Evolutionary conservation across 441 rosid species (phyloP).

Genomic region (Adansonia gregorii): DNA sequence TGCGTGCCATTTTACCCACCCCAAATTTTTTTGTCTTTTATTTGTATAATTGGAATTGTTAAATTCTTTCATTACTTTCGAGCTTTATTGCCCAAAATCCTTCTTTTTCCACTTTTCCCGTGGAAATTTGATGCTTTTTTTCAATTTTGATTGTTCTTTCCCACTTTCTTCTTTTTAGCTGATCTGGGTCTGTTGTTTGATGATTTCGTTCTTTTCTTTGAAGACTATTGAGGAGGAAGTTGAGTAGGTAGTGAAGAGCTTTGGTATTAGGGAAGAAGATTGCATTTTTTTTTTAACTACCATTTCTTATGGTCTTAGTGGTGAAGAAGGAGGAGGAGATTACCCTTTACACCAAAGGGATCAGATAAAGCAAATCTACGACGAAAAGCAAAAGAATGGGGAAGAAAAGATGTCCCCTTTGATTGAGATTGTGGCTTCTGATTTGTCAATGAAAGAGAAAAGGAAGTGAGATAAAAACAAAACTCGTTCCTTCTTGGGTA

Average conservation of each 20-base stretch:
- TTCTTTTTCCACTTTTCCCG: background rate
- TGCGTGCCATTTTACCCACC: no score
- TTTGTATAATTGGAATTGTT: constrained; percentile 18
- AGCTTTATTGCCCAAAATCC: background rate
- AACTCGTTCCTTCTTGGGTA: background rate
- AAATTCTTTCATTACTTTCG: background rate
- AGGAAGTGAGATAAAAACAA: background rate
- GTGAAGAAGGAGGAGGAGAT: constrained; percentile 29
- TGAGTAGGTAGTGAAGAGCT: constrained; percentile 28
- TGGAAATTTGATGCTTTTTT: background rate
- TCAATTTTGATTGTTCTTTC: constrained; percentile 21
- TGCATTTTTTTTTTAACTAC: constrained; percentile 29
- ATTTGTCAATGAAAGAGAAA: constrained; percentile 40
- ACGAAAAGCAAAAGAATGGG: constrained; percentile 36
- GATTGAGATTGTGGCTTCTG: constrained; percentile 38
- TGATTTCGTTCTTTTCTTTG: constrained; percentile 29
- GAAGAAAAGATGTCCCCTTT: constrained; percentile 51
- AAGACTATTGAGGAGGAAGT: constrained; percentile 43
- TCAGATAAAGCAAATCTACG: background rate
- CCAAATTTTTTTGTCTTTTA: no score
- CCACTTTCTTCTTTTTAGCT: constrained; percentile 27
- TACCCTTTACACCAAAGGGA: constrained; percentile 46
- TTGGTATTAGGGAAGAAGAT: constrained; percentile 48
- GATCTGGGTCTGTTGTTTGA: constrained; percentile 37
- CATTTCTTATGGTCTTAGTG: constrained; percentile 25